These are phyloP conservation scores for Corinectria fuckeliana DNA, from an alignment of 2,329 filamentous ascomycete species.

Conservation along the genomic window DNA sequence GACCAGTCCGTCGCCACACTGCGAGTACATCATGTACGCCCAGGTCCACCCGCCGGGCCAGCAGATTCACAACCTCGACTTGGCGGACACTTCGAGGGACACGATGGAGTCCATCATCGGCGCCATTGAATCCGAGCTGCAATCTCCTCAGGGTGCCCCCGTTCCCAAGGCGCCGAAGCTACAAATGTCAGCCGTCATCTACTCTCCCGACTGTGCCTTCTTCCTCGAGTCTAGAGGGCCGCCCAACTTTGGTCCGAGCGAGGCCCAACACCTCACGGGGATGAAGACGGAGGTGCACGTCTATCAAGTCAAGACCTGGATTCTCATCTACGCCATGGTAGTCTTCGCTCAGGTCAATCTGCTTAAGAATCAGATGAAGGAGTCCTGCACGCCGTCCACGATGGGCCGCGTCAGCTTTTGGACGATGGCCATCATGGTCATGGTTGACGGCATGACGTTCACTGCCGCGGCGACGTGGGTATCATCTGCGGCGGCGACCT, in stretches of 20 bases:
- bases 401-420: slow-evolving; percentile 70
- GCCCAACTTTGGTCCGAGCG: slow-evolving; percentile 57
- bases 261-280: slow-evolving; percentile 63
- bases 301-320: slow-evolving; percentile 63
- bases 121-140: slow-evolving; percentile 68
- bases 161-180: slow-evolving; percentile 61
- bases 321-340: slow-evolving; percentile 62
- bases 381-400: slow-evolving; percentile 71
- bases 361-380: slow-evolving; percentile 69
- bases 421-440: slow-evolving; percentile 66
- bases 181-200: slow-evolving; percentile 68
- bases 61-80: slow-evolving; percentile 42
- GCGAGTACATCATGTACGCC: slow-evolving; percentile 87
- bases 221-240: slow-evolving; percentile 71
- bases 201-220: slow-evolving; percentile 72
- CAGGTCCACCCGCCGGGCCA: slow-evolving; percentile 70
- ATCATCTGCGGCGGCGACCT: slow-evolving; percentile 60
- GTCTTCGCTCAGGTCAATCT: slow-evolving; percentile 67
- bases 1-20: slow-evolving; percentile 70
- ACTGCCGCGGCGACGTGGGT: slow-evolving; percentile 62
- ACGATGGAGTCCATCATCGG: slow-evolving; percentile 49
- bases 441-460: slow-evolving; percentile 68
- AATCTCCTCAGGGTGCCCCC: slow-evolving; percentile 65
- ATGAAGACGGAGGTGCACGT: slow-evolving; percentile 67
- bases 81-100: slow-evolving; percentile 41